Conservation (phyloP, 805 yeast genomes). For the Starmerella khaoyaiensis region DNA sequence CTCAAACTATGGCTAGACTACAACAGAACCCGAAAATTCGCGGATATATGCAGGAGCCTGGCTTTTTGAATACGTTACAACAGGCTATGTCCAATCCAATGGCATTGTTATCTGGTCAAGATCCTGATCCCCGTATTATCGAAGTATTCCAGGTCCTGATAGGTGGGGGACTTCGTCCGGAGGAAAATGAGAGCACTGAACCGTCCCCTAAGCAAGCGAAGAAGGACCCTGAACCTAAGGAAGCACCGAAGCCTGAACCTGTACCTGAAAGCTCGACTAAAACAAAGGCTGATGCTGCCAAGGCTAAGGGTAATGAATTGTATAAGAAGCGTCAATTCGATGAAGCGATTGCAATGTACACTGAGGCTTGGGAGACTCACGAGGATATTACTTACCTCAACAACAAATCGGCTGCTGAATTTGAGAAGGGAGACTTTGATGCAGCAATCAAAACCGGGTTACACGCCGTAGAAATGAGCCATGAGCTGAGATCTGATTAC, state of each 20-base stretch:
- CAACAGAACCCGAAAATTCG: slow-evolving; percentile 76
- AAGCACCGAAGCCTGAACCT: slow-evolving; percentile 17
- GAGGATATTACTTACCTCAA: slow-evolving; percentile 87
- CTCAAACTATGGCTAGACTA: slow-evolving; percentile 61
- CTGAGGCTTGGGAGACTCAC: slow-evolving; percentile 69
- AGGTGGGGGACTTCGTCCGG: slow-evolving; percentile 39
- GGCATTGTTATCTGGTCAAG: slow-evolving; percentile 43
- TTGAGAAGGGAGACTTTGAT: slow-evolving; percentile 85
- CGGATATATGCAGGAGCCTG: slow-evolving; percentile 77
- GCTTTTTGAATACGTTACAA: slow-evolving; percentile 55
- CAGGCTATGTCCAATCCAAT: slow-evolving; percentile 52
- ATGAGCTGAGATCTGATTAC: slow-evolving; percentile 83
- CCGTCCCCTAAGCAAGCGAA: slow-evolving; percentile 22
- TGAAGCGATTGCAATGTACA: slow-evolving; percentile 77
- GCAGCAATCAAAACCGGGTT: slow-evolving; percentile 69
- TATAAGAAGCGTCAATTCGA: slow-evolving; percentile 84
- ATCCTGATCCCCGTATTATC: slow-evolving; percentile 63
- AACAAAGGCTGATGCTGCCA: slow-evolving; percentile 37
- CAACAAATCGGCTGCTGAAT: slow-evolving; percentile 97
- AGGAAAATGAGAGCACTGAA: slow-evolving; percentile 8
- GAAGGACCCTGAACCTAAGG: slow-evolving; percentile 20
- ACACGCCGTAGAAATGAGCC: slow-evolving; percentile 76
- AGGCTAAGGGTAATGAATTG: slow-evolving; percentile 72
- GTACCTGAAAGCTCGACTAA: slow-evolving; percentile 8
- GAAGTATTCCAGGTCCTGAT: slow-evolving; percentile 71